phyloP scores from a whole-genome alignment of 1,284 basidiomycete species.

The Schizophyllum commune region DNA sequence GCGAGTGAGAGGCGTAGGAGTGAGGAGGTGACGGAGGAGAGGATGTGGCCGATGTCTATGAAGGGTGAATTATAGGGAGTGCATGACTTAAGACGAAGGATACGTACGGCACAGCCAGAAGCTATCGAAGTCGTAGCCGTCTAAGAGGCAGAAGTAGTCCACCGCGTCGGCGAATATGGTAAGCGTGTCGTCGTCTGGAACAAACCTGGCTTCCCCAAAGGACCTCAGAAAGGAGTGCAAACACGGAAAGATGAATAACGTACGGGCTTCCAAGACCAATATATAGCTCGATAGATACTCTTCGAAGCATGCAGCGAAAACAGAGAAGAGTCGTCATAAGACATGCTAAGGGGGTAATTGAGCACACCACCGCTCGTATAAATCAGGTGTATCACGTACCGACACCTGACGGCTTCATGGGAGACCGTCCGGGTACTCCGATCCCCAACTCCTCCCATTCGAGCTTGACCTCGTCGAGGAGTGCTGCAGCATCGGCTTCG shows the following conservation, averaged over 20 bases:
- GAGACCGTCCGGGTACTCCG: not conserved
- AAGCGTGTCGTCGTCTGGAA: conserved; percentile 17
- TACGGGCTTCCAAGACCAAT: conserved; percentile 19
- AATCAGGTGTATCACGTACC: conserved; percentile 4
- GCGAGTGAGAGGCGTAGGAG: conserved; percentile 18
- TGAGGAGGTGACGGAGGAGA: conserved; percentile 18
- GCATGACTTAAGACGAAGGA: not conserved
- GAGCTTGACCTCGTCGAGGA: conserved; percentile 11
- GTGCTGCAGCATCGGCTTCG: conserved; percentile 13
- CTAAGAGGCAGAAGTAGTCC: conserved; percentile 15
- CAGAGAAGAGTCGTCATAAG: conserved; percentile 15
- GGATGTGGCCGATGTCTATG: conserved; percentile 17
- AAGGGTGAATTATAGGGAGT: not conserved
- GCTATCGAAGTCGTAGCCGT: conserved; percentile 13
- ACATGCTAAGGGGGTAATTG: conserved; percentile 9
- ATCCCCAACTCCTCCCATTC: conserved; percentile 6
- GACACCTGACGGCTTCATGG: conserved; percentile 8
- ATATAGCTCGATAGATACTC: conserved; percentile 17
- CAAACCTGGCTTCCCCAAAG: conserved; percentile 9
- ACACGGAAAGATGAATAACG: not conserved
- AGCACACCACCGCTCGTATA: not conserved
- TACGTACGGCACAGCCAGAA: conserved; percentile 17
- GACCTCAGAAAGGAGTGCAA: not conserved
- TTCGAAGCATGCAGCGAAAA: conserved; percentile 18
- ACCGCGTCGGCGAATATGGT: conserved; percentile 17